Base-by-base conservation (phyloP, 345 rosid genomes). In the Abelmoschus esculentus region DNA sequence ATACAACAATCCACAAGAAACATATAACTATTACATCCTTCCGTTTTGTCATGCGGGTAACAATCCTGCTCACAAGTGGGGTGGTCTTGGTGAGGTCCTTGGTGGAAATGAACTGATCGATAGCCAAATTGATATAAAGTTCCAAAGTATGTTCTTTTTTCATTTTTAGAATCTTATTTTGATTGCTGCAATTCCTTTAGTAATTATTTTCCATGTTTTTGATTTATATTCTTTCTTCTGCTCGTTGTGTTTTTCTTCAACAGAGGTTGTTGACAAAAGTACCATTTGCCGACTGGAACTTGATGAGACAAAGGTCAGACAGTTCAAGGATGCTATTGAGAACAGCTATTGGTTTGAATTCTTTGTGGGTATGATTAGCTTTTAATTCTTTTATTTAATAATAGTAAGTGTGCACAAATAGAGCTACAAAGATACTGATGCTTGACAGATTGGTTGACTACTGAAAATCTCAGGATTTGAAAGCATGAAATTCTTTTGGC, bases 41-140 rank as follows among this genome's bases (percentile, higher is more conserved):
- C 99, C 99, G 15, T 96, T 92, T 85, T 96, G 99, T 71, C 90
- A 78, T 68, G 83, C 85, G 53, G 70, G 92, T 77, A 80, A 22
- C 26, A 82, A 80, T 77, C 75, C 85, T 56, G 85, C 86, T 55
- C 99, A 96, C 83, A 96, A 96, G 78, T 96, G 98, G 99, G 99
- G 96, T 80, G 99, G 99, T 54, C 98, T 96, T 74, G 99, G 98
- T 73, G 99, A 96, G 83, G 99, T 92, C 78, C 87, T 96, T 17
- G 99, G 99, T 81, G 99, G 99, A 74, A 96, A 96, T 79, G 99
- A 96, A 77, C 98, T 96, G 72, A 92, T 96, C 67, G 99, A 92
- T 77, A 92, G 99, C 80, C 85, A 84, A 76, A 81, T 92, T 57
- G 85, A 86, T 53, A 84, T 96, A 32, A 96, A 92, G 79, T 96